Conservation (phyloP, 352 stramenopile genomes). For the Phytophthora syringae region DNA sequence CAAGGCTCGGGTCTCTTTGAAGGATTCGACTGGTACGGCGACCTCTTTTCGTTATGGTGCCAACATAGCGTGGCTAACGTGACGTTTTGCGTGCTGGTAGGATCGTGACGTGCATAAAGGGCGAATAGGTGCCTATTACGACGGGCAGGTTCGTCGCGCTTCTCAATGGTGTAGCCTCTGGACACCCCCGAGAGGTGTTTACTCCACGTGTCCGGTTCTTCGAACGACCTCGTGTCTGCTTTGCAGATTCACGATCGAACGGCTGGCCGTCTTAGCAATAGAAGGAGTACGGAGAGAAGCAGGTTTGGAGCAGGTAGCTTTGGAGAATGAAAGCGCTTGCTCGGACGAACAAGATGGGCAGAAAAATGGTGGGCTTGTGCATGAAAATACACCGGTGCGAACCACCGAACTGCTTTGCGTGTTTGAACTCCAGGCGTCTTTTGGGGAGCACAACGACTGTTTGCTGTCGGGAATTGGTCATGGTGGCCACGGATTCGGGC, state of each 20-base stretch:
- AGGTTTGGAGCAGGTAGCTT: constrained; percentile 13
- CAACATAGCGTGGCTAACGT: constrained; percentile 13
- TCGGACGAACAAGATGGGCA: constrained; percentile 1
- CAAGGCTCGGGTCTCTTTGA: constrained; percentile 99
- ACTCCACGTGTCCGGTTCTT: neutral
- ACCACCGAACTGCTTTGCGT: constrained; percentile 19
- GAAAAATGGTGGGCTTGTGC: constrained; percentile 23
- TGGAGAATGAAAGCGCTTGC: constrained; percentile 12
- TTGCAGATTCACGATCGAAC: constrained; percentile 10
- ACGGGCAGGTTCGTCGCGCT: constrained; percentile 2
- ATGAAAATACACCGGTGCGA: constrained; percentile 26
- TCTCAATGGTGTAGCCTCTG: constrained; percentile 12
- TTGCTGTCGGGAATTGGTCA: constrained; percentile 3
- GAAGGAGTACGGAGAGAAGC: constrained; percentile 23
- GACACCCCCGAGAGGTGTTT: constrained; percentile 8
- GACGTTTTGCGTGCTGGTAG: constrained; percentile 34
- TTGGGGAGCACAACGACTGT: constrained; percentile 26
- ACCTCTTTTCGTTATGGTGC: neutral
- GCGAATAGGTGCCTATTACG: constrained; percentile 54
- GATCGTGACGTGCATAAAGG: constrained; percentile 92
- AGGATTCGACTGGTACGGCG: constrained; percentile 97
- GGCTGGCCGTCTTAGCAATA: constrained; percentile 28
- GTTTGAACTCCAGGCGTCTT: constrained; percentile 18
- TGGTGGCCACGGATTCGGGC: constrained; percentile 3
- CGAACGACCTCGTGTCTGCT: constrained; percentile 3